Conservation (phyloP, 768 basidiomycete species). For the Suillus spraguei region DNA sequence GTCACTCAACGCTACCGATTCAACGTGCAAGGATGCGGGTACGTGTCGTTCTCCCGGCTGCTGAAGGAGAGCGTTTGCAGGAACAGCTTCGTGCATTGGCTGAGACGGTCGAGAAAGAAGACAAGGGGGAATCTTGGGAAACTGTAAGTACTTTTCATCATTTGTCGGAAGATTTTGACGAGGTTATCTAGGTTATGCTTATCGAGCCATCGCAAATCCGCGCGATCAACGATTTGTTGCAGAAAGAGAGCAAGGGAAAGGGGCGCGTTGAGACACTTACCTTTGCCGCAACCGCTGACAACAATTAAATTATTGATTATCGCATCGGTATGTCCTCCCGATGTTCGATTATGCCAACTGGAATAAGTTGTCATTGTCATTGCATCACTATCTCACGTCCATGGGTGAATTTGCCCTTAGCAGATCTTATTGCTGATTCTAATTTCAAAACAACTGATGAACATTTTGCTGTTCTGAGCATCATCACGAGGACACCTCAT, state of each 20-base stretch:
- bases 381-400: neutral
- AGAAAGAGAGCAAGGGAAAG: slow-evolving; percentile 88
- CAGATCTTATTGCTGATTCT: slow-evolving; percentile 1
- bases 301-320: slow-evolving; percentile 15
- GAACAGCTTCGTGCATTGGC: slow-evolving; percentile 72
- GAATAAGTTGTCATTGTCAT: neutral
- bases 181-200: slow-evolving; percentile 68
- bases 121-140: slow-evolving; percentile 82
- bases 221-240: slow-evolving; percentile 84
- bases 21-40: slow-evolving; percentile 94
- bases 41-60: slow-evolving; percentile 70
- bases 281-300: slow-evolving; percentile 61
- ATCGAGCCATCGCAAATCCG: slow-evolving; percentile 95
- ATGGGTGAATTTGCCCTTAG: slow-evolving; percentile 1
- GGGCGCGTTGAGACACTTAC: slow-evolving; percentile 85
- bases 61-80: slow-evolving; percentile 67
- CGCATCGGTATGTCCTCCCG: neutral
- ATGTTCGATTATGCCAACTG: neutral
- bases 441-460: neutral
- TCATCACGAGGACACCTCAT: neutral
- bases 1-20: slow-evolving; percentile 85
- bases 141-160: slow-evolving; percentile 55
- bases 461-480: slow-evolving; percentile 2
- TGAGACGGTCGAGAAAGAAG: slow-evolving; percentile 84
- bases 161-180: slow-evolving; percentile 1